A percentile compares a stretch with the other conserved stretches of the same genome.
Conservation (phyloP, 2,329 filamentous ascomycete genomes). For the Paecilomyces variotii region DNA sequence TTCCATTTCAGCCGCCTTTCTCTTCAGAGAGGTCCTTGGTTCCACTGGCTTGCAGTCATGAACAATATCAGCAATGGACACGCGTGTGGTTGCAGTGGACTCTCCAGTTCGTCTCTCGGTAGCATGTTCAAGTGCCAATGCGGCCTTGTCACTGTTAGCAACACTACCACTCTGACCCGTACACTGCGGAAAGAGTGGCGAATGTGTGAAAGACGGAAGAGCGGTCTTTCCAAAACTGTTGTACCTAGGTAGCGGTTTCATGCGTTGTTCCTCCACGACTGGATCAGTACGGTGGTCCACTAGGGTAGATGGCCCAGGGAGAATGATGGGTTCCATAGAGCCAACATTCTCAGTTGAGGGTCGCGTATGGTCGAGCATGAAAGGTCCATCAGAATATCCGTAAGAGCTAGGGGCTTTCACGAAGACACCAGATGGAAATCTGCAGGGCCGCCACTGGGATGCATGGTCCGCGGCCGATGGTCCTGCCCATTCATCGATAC, state of each 20-base stretch:
- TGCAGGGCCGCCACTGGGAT: background rate
- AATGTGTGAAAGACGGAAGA: background rate
- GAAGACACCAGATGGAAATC: background rate
- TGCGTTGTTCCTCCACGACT: background rate
- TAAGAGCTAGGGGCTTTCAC: background rate
- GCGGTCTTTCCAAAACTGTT: background rate
- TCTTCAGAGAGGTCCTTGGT: slow-evolving; percentile 13
- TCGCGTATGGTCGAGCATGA: slow-evolving; percentile 1
- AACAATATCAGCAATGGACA: slow-evolving; percentile 12
- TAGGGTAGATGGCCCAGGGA: background rate
- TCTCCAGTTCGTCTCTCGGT: background rate
- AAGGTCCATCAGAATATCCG: slow-evolving; percentile 1
- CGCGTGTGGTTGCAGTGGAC: slow-evolving; percentile 4
- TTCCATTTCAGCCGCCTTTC: slow-evolving; percentile 24
- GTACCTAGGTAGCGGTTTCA: background rate
- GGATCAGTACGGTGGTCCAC: background rate
- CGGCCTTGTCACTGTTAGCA: background rate
- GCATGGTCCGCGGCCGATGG: background rate
- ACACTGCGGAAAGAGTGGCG: background rate
- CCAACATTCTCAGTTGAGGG: background rate
- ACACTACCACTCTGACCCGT: background rate
- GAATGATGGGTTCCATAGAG: background rate
- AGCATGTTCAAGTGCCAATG: background rate
- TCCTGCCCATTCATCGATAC: slow-evolving; percentile 1
- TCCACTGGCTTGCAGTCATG: slow-evolving; percentile 4